These are phyloP conservation scores for Croton laevigatus DNA, from an alignment of 441 rosid species.

Conservation along the genomic window DNA sequence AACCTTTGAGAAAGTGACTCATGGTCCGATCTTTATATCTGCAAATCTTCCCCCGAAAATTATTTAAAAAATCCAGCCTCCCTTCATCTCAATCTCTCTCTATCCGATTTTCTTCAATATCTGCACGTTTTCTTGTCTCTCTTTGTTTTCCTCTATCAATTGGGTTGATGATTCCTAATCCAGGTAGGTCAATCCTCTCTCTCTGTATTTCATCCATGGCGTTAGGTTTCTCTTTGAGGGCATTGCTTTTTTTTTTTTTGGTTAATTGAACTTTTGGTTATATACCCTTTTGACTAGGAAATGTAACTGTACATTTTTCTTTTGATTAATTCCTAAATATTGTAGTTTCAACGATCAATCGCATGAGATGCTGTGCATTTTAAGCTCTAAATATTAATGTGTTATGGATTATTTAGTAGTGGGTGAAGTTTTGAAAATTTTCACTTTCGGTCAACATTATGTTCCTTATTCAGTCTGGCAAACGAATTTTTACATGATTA, in stretches of 20 bases:
- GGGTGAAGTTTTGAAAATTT: neutral
- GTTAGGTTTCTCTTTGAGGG: neutral
- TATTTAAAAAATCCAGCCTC: neutral
- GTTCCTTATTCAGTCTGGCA: neutral
- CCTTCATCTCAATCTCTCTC: conserved; percentile 3
- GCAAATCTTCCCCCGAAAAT: neutral
- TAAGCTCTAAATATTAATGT: neutral
- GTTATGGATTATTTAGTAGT: neutral
- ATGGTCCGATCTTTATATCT: neutral
- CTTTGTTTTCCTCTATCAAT: neutral
- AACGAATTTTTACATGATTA: neutral
- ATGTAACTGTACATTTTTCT: neutral
- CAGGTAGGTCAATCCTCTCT: conserved; percentile 3
- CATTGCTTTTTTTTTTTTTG: neutral
- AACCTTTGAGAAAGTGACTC: neutral
- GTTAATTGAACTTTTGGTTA: neutral
- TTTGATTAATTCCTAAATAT: neutral
- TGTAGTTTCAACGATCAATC: neutral
- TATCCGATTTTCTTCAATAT: neutral
- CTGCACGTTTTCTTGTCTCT: neutral
- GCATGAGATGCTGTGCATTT: neutral
- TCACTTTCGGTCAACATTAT: neutral
- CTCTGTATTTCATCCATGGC: neutral
- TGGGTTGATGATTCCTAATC: conserved; percentile 1
- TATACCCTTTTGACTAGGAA: neutral